Conservation (phyloP, 371 early-diverging fungal genomes). For the Vittaforma corneae region DNA sequence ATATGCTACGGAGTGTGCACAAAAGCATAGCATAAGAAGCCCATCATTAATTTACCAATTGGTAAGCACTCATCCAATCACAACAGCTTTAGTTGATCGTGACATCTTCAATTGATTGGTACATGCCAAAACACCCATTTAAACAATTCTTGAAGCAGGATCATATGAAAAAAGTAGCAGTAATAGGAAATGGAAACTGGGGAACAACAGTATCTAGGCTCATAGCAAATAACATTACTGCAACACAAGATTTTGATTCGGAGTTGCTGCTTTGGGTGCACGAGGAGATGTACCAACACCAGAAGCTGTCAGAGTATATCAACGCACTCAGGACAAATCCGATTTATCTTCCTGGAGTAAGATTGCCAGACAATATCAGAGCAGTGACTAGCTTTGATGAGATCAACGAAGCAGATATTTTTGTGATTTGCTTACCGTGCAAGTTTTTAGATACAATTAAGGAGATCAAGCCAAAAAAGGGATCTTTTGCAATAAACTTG, state of each 20-base stretch:
- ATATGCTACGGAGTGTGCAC: no score
- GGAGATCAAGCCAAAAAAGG: slow-evolving; percentile 65
- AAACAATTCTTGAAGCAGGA: no score
- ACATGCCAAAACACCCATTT: no score
- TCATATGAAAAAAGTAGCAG: slow-evolving; percentile 41
- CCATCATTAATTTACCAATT: no score
- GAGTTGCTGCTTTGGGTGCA: slow-evolving; percentile 85
- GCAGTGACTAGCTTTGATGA: slow-evolving; percentile 70
- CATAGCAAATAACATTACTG: slow-evolving; percentile 66
- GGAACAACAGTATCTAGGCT: slow-evolving; percentile 87
- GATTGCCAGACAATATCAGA: slow-evolving; percentile 72
- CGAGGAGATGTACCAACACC: slow-evolving; percentile 73
- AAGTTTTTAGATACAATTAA: slow-evolving; percentile 67
- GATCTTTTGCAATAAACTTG: slow-evolving; percentile 75
- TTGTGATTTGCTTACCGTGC: slow-evolving; percentile 88
- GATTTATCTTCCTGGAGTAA: slow-evolving; percentile 79
- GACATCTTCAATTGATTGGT: no score
- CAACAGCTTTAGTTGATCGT: no score
- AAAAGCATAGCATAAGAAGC: no score
- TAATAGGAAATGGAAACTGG: slow-evolving; percentile 58
- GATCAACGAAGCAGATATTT: slow-evolving; percentile 68
- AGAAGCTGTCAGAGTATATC: slow-evolving; percentile 81
- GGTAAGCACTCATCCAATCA: no score
- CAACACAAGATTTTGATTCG: slow-evolving; percentile 63
- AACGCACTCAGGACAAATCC: slow-evolving; percentile 81